phyloP scores from a whole-genome alignment of 2,329 filamentous ascomycete species.

The Keithomyces neogunnii region DNA sequence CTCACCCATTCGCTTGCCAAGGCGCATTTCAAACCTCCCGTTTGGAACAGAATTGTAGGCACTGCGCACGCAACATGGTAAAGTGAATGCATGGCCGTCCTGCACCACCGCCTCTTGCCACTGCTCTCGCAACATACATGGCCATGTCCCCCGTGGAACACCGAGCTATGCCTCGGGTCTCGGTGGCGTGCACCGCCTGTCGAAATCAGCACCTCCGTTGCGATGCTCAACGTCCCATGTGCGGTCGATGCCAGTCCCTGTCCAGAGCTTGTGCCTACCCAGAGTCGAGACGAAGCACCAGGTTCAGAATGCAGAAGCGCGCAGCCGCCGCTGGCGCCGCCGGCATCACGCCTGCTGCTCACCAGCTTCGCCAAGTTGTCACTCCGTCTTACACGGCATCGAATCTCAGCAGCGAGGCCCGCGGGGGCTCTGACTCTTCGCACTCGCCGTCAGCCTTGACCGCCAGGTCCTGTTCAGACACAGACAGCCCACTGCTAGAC shows the following conservation, averaged over 20 bases:
- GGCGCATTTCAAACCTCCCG: too few species aligned
- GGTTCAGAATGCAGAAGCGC: background rate
- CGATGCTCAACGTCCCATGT: slow-evolving; percentile 38
- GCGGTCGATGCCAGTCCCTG: slow-evolving; percentile 19
- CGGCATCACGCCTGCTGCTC: too few species aligned
- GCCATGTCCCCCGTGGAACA: background rate
- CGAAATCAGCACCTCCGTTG: background rate
- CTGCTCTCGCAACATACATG: too few species aligned
- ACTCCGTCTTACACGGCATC: background rate
- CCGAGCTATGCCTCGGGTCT: slow-evolving; percentile 10
- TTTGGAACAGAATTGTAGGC: too few species aligned
- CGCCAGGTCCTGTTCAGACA: background rate
- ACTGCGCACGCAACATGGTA: too few species aligned
- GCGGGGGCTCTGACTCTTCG: background rate
- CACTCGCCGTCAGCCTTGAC: background rate
- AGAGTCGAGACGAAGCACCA: background rate
- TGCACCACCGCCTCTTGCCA: too few species aligned
- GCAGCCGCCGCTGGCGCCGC: too few species aligned
- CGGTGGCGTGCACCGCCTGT: slow-evolving; percentile 3
- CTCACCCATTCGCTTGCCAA: too few species aligned
- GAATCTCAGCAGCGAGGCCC: background rate
- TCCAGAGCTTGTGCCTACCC: background rate
- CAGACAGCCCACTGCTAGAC: background rate
- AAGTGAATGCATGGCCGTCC: too few species aligned
- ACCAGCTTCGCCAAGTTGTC: background rate